Base-by-base conservation (phyloP, 768 basidiomycete genomes). In the Cyclocybe cylindracea region DNA sequence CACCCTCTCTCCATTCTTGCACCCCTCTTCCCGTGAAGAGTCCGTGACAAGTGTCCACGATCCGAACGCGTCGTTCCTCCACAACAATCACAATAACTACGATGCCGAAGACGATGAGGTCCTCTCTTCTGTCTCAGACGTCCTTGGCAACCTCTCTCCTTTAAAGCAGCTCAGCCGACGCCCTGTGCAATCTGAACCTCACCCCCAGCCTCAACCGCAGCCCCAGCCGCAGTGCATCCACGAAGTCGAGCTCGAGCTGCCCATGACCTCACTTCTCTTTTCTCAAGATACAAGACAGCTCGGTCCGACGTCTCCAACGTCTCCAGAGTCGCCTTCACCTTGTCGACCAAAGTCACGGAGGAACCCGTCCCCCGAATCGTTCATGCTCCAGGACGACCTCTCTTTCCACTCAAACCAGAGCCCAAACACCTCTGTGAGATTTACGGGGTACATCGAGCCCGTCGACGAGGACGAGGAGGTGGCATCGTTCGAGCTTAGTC, bases 401-500 rank as follows among this genome's bases (percentile, higher is more conserved):
- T 46, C 44, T n/a, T 46, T 35, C 40, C 50, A 39, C 38, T 37
- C 36, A 7, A 18, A 39, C 41, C 14, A 44, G 18, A 43, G 39
- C 8, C 38, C 47, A 4, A 46, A 38, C 18, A 40, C 59, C 0
- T 53, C 63, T 5, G 73, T 84, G 29, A 78, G 85, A 14, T 74
- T 77, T 48, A 62, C 66, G 0, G 86, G 85, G 0, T 80, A 75
- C 69, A 84, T 88, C 35, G 69, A 76, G 18, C 66, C 70, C 2
- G 80, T 81, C 7, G 82, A 86, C 54, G 70, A 81, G 53, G 73
- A 75, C 4, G 57, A 66, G 2, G 85, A 87, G 56, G 60, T 87
- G 5, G 68, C 72, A 10, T 74, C 73, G 0, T 87, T 83, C 57
- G 74, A 77, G 44, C 64, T 64, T 9, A 75, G 66, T 18, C 65